These are phyloP conservation scores for Diospyros lotus DNA, from an alignment of 148 eudicot genomes.

Conservation along the genomic window DNA sequence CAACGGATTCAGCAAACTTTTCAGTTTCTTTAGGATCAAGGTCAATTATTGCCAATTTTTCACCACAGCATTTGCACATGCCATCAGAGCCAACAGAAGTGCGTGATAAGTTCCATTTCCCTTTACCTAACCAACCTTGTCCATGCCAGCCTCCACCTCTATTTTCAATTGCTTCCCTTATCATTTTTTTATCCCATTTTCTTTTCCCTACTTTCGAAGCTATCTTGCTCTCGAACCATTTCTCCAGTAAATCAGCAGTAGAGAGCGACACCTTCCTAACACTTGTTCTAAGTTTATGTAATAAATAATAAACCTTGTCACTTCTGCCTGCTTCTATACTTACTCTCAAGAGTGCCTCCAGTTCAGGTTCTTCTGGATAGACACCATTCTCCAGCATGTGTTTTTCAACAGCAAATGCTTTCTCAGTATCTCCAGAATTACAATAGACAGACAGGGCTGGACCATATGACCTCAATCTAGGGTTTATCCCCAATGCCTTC, in stretches of 20 bases:
- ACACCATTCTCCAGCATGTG: slow-evolving; percentile 83
- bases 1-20: slow-evolving; percentile 81
- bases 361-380: slow-evolving; percentile 79
- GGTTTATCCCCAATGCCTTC: slow-evolving; percentile 63
- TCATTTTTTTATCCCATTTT: slow-evolving; percentile 50
- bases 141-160: slow-evolving; percentile 99
- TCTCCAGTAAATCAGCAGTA: slow-evolving; percentile 61
- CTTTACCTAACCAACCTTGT: slow-evolving; percentile 79
- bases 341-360: slow-evolving; percentile 66
- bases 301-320: slow-evolving; percentile 69
- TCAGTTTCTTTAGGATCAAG: slow-evolving; percentile 90
- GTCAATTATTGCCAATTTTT: slow-evolving; percentile 68
- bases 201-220: slow-evolving; percentile 73
- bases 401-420: slow-evolving; percentile 71
- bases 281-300: slow-evolving; percentile 69
- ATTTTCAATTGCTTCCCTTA: slow-evolving; percentile 43
- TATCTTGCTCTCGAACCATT: slow-evolving; percentile 62
- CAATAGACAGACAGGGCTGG: slow-evolving; percentile 73
- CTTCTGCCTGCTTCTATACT: slow-evolving; percentile 57
- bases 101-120: slow-evolving; percentile 60
- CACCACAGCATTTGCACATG: slow-evolving; percentile 71
- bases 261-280: slow-evolving; percentile 55
- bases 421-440: slow-evolving; percentile 53
- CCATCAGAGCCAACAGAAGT: slow-evolving; percentile 58
- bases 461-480: slow-evolving; percentile 74